A percentile compares a stretch with the other conserved stretches of the same genome.
These are phyloP conservation scores for Puccinia brachypodii DNA, from an alignment of 1,284 basidiomycete genomes.

Conservation along the genomic window DNA sequence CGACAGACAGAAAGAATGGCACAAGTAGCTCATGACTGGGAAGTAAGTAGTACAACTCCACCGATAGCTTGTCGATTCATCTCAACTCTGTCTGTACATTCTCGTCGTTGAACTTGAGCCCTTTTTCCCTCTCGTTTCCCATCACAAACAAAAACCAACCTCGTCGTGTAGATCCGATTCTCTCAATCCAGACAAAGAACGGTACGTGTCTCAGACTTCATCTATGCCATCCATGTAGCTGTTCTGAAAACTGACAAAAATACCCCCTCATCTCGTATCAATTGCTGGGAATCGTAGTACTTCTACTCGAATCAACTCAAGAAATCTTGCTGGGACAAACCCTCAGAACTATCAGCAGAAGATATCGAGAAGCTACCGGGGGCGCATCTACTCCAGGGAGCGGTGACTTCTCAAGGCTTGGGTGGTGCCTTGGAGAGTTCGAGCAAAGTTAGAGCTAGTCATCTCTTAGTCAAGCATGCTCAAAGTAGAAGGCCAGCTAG, in stretches of 20 bases:
- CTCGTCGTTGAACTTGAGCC: no score
- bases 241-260: neutral
- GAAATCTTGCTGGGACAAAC: constrained; percentile 80
- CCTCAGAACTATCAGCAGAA: constrained; percentile 64
- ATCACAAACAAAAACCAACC: no score
- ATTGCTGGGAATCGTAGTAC: constrained; percentile 63
- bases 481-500: constrained; percentile 77
- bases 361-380: constrained; percentile 54
- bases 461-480: constrained; percentile 88
- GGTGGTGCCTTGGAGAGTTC: constrained; percentile 47
- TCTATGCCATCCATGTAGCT: neutral
- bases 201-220: neutral
- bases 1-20: no score
- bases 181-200: constrained; percentile 47
- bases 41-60: no score
- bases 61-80: no score
- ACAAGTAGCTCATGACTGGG: no score
- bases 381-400: constrained; percentile 51
- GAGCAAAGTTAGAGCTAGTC: constrained; percentile 72
- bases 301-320: constrained; percentile 76
- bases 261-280: neutral
- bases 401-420: constrained; percentile 43
- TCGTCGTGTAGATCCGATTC: constrained; percentile 47
- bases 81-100: no score
- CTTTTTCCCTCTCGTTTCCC: no score